Base-by-base conservation (phyloP, 805 yeast species). In the Starmera pachycereana region DNA sequence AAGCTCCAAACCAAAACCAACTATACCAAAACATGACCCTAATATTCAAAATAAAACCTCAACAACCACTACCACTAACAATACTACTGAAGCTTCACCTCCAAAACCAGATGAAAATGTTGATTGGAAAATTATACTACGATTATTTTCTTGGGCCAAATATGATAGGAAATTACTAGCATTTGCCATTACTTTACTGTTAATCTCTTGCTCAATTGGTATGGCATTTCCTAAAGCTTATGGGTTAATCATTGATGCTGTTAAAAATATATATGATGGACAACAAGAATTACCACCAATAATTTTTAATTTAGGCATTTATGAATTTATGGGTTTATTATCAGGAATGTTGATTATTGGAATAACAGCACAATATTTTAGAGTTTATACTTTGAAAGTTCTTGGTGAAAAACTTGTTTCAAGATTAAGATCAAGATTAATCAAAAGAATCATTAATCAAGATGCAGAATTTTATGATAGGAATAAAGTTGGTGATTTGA, bases 401-500 rank as follows among this genome's bases (percentile, higher is more conserved):
- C 77, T 84, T 10, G 96, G 97, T 44, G 98, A 90, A 60, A 71
- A 84, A 45, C 69, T 89, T 31, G 95, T 87, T 41, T 89, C 95
- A 13, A 71, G 90, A 44, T 63, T 92, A 41, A 72, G 98, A 50
- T 69, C 92, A 12, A 70, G 80, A 40, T 76, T 89, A 32, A 81
- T 88, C 57, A 76, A 76, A 54, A 82, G 78, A 45, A 77, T 92
- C 13, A 70, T 92, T 47, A 76, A 78, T 35, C 96, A 90, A 55
- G 97, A 90, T 57, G 81, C 95, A 13, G 89, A 83, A 55, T 90
- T 92, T 56, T 89, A 88, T 62, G 98, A 90, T 56, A 76, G 79
- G n/a, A 87, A 94, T 46, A 82, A 90, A 55, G 88, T 88, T 9
- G 98, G 98, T 32, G 98, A 90, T 56, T 69, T 90, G 53, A 88